These are phyloP conservation scores for Cephaloascus albidus DNA, from an alignment of 805 yeast species.

Conservation along the genomic window DNA sequence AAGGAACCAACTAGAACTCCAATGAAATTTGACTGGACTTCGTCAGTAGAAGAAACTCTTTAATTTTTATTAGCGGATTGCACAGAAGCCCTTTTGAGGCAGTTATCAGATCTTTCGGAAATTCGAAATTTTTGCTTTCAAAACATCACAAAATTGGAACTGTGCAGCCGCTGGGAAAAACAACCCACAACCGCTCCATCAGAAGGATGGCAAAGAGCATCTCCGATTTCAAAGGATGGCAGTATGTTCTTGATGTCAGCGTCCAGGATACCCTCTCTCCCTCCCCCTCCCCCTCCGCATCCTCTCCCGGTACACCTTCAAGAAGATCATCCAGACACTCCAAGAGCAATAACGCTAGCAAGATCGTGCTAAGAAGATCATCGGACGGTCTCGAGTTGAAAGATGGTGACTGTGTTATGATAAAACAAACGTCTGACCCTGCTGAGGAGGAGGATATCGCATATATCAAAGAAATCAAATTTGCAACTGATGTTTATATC, in stretches of 20 bases:
- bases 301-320: constrained; percentile 9
- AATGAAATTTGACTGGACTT: too few relatives aligned
- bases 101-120: too few relatives aligned
- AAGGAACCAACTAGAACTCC: too few relatives aligned
- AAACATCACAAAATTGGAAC: too few relatives aligned
- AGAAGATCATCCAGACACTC: constrained; percentile 9
- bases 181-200: too few relatives aligned
- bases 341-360: not conserved
- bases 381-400: constrained; percentile 38
- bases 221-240: constrained; percentile 26
- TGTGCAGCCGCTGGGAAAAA: too few relatives aligned
- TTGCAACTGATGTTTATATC: constrained; percentile 39
- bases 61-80: too few relatives aligned
- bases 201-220: constrained; percentile 12
- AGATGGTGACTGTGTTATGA: constrained; percentile 44
- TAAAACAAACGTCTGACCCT: constrained; percentile 23
- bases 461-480: constrained; percentile 39
- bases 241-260: constrained; percentile 8
- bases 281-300: not conserved
- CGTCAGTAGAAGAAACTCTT: too few relatives aligned
- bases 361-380: constrained; percentile 25
- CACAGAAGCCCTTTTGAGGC: too few relatives aligned
- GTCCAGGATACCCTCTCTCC: constrained; percentile 1
- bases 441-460: constrained; percentile 26
- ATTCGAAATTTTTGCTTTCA: too few relatives aligned